Evolutionary conservation across 1,284 basidiomycete species (phyloP).

Genomic region (Irpex lacteus): DNA sequence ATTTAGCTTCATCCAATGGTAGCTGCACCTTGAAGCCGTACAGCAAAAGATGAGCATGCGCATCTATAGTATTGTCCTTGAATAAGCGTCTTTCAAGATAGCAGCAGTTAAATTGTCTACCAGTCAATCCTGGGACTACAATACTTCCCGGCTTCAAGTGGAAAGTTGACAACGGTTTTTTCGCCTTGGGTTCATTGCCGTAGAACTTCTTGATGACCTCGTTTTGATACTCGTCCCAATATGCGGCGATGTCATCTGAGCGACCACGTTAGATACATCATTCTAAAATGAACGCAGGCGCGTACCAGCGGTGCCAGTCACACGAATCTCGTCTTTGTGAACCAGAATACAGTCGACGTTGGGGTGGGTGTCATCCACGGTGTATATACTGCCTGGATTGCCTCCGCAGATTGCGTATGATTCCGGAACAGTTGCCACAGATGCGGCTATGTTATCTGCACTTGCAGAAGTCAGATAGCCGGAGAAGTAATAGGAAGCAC

Average conservation of each 20-base stretch:
- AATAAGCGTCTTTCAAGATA: background rate
- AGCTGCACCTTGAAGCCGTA: conserved; percentile 72
- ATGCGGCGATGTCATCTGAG: conserved; percentile 26
- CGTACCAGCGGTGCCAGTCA: conserved; percentile 56
- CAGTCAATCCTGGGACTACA: conserved; percentile 70
- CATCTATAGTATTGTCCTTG: conserved; percentile 44
- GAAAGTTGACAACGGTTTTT: conserved; percentile 37
- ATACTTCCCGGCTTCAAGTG: conserved; percentile 44
- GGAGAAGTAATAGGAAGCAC: background rate
- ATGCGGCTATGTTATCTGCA: background rate
- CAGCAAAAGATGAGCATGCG: conserved; percentile 75
- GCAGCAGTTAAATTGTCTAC: conserved; percentile 31
- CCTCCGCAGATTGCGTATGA: conserved; percentile 29
- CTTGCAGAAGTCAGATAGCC: background rate
- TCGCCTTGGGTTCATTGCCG: conserved; percentile 28
- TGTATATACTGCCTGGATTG: conserved; percentile 22
- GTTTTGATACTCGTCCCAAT: conserved; percentile 26
- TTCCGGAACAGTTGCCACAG: conserved; percentile 19
- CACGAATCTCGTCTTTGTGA: conserved; percentile 49
- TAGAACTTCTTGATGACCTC: conserved; percentile 29
- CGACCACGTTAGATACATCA: background rate
- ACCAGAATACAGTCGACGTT: conserved; percentile 70
- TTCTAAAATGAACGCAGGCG: conserved; percentile 13
- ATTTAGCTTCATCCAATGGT: conserved; percentile 57
- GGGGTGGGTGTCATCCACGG: conserved; percentile 22